Evolutionary conservation across 768 basidiomycete species (phyloP).

Genomic region (Russula foetens): DNA sequence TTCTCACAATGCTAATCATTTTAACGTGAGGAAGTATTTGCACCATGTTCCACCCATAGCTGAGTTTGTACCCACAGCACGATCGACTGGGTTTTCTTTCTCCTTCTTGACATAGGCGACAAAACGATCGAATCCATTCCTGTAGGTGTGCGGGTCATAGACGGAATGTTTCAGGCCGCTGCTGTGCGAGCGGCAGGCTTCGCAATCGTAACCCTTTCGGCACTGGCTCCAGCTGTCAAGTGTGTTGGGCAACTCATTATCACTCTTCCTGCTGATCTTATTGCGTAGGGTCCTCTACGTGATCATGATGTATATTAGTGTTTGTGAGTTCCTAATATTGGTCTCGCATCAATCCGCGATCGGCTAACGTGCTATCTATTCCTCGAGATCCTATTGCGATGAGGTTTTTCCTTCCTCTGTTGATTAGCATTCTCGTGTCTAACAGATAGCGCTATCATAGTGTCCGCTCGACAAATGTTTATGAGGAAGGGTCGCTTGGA

Average conservation of each 20-base stretch:
- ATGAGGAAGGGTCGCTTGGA: constrained; percentile 89
- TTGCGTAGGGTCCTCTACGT: constrained; percentile 71
- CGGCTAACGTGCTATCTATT: constrained; percentile 9
- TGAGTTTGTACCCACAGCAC: constrained; percentile 32
- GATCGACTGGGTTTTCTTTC: constrained; percentile 86
- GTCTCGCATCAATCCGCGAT: neutral
- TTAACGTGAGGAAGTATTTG: constrained; percentile 56
- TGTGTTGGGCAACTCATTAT: constrained; percentile 31
- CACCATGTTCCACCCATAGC: neutral
- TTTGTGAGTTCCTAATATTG: constrained; percentile 44
- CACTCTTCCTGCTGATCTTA: neutral
- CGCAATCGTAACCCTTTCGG: constrained; percentile 57
- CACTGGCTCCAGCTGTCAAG: constrained; percentile 88
- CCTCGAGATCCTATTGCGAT: constrained; percentile 65
- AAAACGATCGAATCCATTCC: constrained; percentile 61
- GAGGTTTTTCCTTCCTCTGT: constrained; percentile 39
- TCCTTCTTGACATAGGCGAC: constrained; percentile 83
- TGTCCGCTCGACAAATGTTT: constrained; percentile 89
- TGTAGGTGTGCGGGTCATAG: constrained; percentile 56
- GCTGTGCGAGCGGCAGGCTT: constrained; percentile 89
- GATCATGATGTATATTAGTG: constrained; percentile 90
- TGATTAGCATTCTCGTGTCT: neutral
- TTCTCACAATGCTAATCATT: constrained; percentile 55
- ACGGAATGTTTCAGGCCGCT: constrained; percentile 70
- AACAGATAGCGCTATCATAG: constrained; percentile 29